These are phyloP conservation scores for Boletus insuetus DNA, from an alignment of 768 basidiomycete species.

Conservation along the genomic window DNA sequence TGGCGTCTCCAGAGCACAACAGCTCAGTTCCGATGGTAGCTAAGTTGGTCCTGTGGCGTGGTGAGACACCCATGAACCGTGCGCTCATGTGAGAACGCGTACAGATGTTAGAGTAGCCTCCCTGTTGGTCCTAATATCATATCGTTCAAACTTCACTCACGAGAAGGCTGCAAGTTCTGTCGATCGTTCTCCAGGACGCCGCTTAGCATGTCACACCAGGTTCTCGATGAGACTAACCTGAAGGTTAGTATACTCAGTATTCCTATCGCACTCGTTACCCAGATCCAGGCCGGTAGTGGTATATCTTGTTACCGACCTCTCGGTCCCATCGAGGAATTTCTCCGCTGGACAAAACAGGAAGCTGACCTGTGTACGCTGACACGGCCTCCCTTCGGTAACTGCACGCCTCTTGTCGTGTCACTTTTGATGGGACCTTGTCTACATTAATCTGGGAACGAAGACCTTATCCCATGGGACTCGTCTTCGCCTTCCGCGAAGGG, in stretches of 20 bases:
- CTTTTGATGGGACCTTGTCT: slow-evolving; percentile 1
- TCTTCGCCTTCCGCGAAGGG: background rate
- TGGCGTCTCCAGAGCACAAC: background rate
- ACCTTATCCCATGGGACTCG: background rate
- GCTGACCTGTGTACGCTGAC: background rate
- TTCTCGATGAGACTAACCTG: background rate
- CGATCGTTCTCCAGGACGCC: background rate
- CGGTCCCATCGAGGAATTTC: background rate
- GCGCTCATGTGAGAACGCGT: slow-evolving; percentile 12
- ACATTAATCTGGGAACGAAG: slow-evolving; percentile 4
- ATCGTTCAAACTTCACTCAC: background rate
- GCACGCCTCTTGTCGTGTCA: background rate
- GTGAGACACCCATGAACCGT: slow-evolving; percentile 10
- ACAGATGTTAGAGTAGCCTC: slow-evolving; percentile 19
- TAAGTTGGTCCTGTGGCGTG: slow-evolving; percentile 9
- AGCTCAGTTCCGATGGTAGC: slow-evolving; percentile 1
- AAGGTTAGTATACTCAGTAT: background rate
- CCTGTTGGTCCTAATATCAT: slow-evolving; percentile 15
- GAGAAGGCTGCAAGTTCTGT: background rate
- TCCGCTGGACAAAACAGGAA: background rate
- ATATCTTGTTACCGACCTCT: background rate
- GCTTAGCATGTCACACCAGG: background rate
- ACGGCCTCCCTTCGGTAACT: background rate
- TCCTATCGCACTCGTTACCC: background rate
- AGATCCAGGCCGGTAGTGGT: background rate